Percentiles rank a stretch among this genome's conserved stretches.
These are phyloP conservation scores for Trichophaea hybrida DNA, from an alignment of 2,329 filamentous ascomycete genomes.

Conservation along the genomic window DNA sequence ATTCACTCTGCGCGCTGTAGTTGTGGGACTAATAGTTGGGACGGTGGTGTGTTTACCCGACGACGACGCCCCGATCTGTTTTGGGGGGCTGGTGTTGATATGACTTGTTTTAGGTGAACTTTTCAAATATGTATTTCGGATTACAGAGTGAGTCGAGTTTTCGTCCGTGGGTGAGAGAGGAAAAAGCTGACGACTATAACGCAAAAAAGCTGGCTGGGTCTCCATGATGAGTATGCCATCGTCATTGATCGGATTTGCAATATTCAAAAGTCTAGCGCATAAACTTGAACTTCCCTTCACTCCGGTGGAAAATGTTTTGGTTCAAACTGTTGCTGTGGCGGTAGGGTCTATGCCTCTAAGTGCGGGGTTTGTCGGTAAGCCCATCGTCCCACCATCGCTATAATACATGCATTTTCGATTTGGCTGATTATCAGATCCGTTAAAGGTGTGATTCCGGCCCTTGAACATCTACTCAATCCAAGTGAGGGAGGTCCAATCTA, in stretches of 20 bases:
- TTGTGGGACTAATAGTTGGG: constrained; percentile 69
- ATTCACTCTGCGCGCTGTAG: constrained; percentile 70
- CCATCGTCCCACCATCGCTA: not conserved
- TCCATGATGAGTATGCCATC: constrained; percentile 89
- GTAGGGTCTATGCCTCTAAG: constrained; percentile 95
- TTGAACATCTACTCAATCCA: constrained; percentile 67
- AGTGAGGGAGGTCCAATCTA: constrained; percentile 66
- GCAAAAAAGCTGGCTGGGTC: constrained; percentile 27
- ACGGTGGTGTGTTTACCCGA: constrained; percentile 48
- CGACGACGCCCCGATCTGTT: not conserved
- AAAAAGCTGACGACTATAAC: not conserved
- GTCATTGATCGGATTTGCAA: constrained; percentile 82
- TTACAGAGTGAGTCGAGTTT: constrained; percentile 50
- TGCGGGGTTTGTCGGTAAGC: constrained; percentile 61
- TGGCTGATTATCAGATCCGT: constrained; percentile 2
- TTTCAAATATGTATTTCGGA: constrained; percentile 98
- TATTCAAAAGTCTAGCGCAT: constrained; percentile 66
- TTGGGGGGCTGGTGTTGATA: not conserved
- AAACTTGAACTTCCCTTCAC: constrained; percentile 70
- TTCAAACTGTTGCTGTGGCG: constrained; percentile 87
- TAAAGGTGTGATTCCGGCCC: constrained; percentile 50
- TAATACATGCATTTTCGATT: not conserved
- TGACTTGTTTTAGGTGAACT: constrained; percentile 39
- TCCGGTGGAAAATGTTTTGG: constrained; percentile 75
- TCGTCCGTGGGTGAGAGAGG: not conserved